Percentiles rank a stretch among this genome's conserved stretches.
Evolutionary conservation across 805 yeast genomes (phyloP).

Genomic region (Vanderwaltozyma verrucispora): DNA sequence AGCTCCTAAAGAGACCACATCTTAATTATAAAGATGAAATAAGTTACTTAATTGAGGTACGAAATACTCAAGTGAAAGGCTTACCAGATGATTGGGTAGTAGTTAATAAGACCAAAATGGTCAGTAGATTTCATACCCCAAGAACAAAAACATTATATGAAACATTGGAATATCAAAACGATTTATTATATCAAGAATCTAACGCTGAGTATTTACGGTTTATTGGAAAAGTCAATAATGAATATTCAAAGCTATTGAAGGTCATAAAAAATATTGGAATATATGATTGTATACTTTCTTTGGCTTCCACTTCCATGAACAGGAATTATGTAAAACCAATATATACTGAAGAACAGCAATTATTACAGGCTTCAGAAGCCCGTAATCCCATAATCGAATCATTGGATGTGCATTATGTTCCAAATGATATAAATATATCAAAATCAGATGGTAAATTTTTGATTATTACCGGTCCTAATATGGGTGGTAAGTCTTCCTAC

Average conservation of each 20-base stretch:
- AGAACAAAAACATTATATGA: conserved; percentile 40
- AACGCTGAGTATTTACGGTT: conserved; percentile 26
- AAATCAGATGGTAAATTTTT: conserved; percentile 40
- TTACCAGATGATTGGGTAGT: conserved; percentile 74
- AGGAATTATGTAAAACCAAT: conserved; percentile 41
- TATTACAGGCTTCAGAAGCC: conserved; percentile 43
- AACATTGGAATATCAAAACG: conserved; percentile 50
- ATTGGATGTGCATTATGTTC: conserved; percentile 40
- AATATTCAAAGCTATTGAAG: conserved; percentile 31
- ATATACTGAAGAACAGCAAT: conserved; percentile 35
- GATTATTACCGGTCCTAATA: conserved; percentile 55
- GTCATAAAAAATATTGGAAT: conserved; percentile 40
- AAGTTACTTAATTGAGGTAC: conserved; percentile 67
- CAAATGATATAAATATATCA: conserved; percentile 52
- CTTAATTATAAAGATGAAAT: conserved; percentile 51
- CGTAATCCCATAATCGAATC: conserved; percentile 61
- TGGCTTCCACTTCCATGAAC: conserved; percentile 49
- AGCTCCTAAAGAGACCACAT: conserved; percentile 43
- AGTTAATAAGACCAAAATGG: conserved; percentile 54
- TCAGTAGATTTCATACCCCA: conserved; percentile 68
- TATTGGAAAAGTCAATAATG: conserved; percentile 29
- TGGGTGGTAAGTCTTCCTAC: conserved; percentile 55
- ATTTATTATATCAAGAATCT: conserved; percentile 28
- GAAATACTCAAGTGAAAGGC: conserved; percentile 43
- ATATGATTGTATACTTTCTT: conserved; percentile 58